Conservation (phyloP, 2,329 filamentous ascomycete genomes). For the Penicillium sp. region DNA sequence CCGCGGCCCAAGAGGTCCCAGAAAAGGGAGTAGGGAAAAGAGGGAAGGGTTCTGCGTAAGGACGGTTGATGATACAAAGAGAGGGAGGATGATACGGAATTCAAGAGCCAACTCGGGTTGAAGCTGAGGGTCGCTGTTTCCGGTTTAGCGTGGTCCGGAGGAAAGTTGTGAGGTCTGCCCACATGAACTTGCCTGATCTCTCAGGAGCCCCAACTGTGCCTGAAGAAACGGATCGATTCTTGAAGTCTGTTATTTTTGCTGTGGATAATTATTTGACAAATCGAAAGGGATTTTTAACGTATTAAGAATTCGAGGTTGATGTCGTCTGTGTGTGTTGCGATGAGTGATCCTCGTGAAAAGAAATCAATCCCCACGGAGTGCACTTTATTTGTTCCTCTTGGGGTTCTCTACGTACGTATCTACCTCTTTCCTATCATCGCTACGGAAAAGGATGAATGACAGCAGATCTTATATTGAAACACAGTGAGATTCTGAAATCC, state of each 20-base stretch:
- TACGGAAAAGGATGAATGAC: background rate
- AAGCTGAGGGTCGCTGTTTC: slow-evolving; percentile 43
- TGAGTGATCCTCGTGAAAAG: background rate
- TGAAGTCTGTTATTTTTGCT: background rate
- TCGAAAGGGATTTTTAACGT: background rate
- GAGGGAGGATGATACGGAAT: slow-evolving; percentile 30
- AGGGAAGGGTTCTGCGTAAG: slow-evolving; percentile 21
- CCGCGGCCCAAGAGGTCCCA: slow-evolving; percentile 28
- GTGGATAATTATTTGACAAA: background rate
- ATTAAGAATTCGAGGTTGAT: background rate
- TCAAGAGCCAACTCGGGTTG: slow-evolving; percentile 34
- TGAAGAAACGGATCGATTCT: too few relatives aligned
- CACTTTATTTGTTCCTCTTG: background rate
- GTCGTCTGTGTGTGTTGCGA: background rate
- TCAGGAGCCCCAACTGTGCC: background rate
- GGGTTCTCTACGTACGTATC: background rate
- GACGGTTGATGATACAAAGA: slow-evolving; percentile 32
- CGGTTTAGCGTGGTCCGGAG: slow-evolving; percentile 37
- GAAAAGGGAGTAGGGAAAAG: slow-evolving; percentile 22
- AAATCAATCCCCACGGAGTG: too few relatives aligned
- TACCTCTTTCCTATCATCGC: slow-evolving; percentile 10
- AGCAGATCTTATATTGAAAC: slow-evolving; percentile 18
- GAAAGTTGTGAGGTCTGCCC: slow-evolving; percentile 25
- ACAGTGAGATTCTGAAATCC: slow-evolving; percentile 21
- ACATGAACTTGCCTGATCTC: slow-evolving; percentile 11